Percentiles rank a stretch among this genome's conserved stretches.
Conservation (phyloP, 768 basidiomycete genomes). For the Collybiopsis confluens region DNA sequence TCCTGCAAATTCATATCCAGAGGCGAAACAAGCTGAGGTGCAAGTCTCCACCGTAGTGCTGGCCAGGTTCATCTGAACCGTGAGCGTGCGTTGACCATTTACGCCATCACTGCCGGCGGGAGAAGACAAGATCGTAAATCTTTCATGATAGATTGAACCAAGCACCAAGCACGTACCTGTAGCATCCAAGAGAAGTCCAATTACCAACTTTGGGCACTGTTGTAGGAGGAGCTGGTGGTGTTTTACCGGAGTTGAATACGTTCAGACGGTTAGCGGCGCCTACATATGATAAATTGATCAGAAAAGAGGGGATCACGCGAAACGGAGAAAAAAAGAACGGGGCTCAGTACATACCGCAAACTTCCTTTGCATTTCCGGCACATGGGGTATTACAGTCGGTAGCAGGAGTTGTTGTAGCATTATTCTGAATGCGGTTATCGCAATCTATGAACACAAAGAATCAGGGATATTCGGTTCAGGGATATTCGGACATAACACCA, state of each 20-base stretch:
- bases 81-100: slow-evolving; percentile 37
- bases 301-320: background rate
- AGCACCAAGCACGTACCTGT: slow-evolving; percentile 41
- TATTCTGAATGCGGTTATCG: slow-evolving; percentile 48
- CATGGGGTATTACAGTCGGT: slow-evolving; percentile 63
- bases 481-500: background rate
- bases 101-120: slow-evolving; percentile 36
- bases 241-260: slow-evolving; percentile 58
- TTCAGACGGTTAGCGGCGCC: slow-evolving; percentile 50
- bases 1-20: slow-evolving; percentile 37
- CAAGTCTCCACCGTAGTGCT: slow-evolving; percentile 55
- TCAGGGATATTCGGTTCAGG: background rate
- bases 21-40: slow-evolving; percentile 55
- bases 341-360: no score
- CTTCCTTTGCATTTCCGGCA: slow-evolving; percentile 51
- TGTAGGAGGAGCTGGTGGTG: slow-evolving; percentile 51
- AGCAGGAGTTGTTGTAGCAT: slow-evolving; percentile 37
- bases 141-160: slow-evolving; percentile 20
- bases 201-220: slow-evolving; percentile 52
- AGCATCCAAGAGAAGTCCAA: slow-evolving; percentile 75
- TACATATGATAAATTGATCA: background rate
- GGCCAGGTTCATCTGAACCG: slow-evolving; percentile 28
- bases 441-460: slow-evolving; percentile 46
- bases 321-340: background rate
- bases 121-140: slow-evolving; percentile 4